phyloP scores from a whole-genome alignment of 257 asterid genomes.

The Solanum chaucha region DNA sequence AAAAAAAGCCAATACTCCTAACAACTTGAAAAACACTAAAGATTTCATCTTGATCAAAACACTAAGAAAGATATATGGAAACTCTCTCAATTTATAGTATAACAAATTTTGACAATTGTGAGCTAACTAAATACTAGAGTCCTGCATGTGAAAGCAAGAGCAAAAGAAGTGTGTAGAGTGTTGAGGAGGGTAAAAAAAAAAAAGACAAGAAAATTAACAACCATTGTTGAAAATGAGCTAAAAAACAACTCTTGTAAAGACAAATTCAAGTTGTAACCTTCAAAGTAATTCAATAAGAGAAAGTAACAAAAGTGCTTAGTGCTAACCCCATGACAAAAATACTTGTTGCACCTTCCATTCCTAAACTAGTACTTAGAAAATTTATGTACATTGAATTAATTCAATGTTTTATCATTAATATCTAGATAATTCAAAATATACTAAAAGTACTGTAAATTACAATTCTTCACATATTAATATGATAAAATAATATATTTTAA shows the following conservation, averaged over 20 bases:
- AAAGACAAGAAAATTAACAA: neutral
- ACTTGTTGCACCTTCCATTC: neutral
- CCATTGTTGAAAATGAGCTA: neutral
- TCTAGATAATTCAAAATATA: neutral
- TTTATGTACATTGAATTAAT: neutral
- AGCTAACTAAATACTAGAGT: conserved; percentile 1
- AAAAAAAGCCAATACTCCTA: conserved; percentile 7
- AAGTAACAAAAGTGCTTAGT: neutral
- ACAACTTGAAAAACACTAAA: neutral
- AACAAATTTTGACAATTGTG: conserved; percentile 1
- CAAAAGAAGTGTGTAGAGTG: neutral
- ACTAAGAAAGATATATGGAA: neutral
- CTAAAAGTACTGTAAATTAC: neutral
- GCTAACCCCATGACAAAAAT: neutral
- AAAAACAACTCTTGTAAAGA: neutral
- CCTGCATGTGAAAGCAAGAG: conserved; percentile 26
- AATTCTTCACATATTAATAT: neutral
- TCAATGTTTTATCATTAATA: neutral
- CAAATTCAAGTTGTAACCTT: neutral
- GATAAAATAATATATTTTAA: neutral
- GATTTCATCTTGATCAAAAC: conserved; percentile 17
- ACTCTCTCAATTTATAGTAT: neutral
- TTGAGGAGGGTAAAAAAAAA: neutral
- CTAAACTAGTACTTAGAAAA: neutral
- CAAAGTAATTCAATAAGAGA: neutral